Base-by-base conservation (phyloP, 352 stramenopile genomes). In the Phytophthora colocasiae region DNA sequence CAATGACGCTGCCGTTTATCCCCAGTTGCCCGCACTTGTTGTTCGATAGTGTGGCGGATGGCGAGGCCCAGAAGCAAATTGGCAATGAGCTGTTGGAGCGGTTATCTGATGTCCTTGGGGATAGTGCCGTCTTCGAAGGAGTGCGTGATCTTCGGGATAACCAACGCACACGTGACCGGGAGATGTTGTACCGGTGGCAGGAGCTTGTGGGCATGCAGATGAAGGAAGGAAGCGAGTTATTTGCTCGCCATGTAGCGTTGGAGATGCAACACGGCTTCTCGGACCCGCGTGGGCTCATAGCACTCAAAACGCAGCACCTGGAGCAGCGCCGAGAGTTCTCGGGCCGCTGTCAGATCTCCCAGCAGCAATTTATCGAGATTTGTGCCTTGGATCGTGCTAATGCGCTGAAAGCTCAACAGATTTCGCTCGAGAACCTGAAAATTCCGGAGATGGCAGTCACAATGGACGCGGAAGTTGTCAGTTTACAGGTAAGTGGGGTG, bases 361-460 rank as follows among this genome's bases (percentile, higher is more conserved):
- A 93, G 54, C 71, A 89, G 14, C 83, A 92, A 41, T 93, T 92
- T 61, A 85, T 93, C 41, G 83, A 91, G 29, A 89, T 93, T 52
- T 85, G 73, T 45, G 79, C 80, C 27, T 75, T 92, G 70, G 85
- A 93, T 41, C 83, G 85, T 17, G 53, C 54, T n/a, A 83, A 75
- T 29, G 74, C 82, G 11, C 61, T 93, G 3, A 80, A 85, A 19
- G 80, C 76, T 7, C 85, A 93, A 50, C 85, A 93, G 49, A 88
- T 87, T 12, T 87, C 85, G 39, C 66, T 93, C 2, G 67, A 81
- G 48, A 89, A 82, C 44, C 77, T 93, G 72, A 87, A 90, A 63
- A 88, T 93, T 15, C 85, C 85, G 6, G 78, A 89, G 48, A 87
- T 92, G 70, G 47, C 19, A 9, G 83, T 93, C 27, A 83, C 85